phyloP scores from a whole-genome alignment of 1,284 basidiomycete genomes.

The Cyathus pygmaeus region DNA sequence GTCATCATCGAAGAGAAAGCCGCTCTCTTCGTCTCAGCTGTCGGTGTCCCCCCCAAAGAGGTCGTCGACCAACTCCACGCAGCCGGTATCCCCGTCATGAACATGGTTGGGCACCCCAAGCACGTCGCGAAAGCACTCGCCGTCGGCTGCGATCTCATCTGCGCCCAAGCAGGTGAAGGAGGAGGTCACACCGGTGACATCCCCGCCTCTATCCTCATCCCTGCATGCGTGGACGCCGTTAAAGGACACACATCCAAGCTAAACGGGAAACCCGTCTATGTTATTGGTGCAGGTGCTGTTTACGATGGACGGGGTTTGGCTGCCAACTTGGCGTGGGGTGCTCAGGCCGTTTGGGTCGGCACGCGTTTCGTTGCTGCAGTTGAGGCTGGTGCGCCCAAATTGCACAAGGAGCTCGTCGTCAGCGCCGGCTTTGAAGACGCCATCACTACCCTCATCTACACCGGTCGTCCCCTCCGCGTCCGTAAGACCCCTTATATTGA shows the following conservation, averaged over 20 bases:
- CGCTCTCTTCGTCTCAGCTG: constrained; percentile 85
- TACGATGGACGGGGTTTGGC: constrained; percentile 89
- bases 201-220: constrained; percentile 79
- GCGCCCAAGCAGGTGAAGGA: constrained; percentile 89
- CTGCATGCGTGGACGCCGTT: constrained; percentile 86
- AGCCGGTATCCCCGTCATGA: constrained; percentile 87
- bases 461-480: constrained; percentile 88
- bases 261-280: constrained; percentile 82
- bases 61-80: constrained; percentile 83
- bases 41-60: constrained; percentile 84
- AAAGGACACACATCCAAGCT: constrained; percentile 80
- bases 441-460: constrained; percentile 84
- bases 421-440: constrained; percentile 77
- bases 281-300: constrained; percentile 88
- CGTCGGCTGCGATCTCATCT: constrained; percentile 87
- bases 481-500: constrained; percentile 83
- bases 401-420: constrained; percentile 82
- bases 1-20: constrained; percentile 90
- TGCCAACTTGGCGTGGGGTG: constrained; percentile 86
- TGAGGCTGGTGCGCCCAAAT: constrained; percentile 84
- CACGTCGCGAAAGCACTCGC: constrained; percentile 85
- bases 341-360: constrained; percentile 82
- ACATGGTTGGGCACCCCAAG: constrained; percentile 92
- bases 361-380: constrained; percentile 88
- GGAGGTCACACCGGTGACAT: constrained; percentile 86